A percentile compares a stretch with the other conserved stretches of the same genome.
phyloP scores from a whole-genome alignment of 306 rosid species.

The Sesbania bispinosa region DNA sequence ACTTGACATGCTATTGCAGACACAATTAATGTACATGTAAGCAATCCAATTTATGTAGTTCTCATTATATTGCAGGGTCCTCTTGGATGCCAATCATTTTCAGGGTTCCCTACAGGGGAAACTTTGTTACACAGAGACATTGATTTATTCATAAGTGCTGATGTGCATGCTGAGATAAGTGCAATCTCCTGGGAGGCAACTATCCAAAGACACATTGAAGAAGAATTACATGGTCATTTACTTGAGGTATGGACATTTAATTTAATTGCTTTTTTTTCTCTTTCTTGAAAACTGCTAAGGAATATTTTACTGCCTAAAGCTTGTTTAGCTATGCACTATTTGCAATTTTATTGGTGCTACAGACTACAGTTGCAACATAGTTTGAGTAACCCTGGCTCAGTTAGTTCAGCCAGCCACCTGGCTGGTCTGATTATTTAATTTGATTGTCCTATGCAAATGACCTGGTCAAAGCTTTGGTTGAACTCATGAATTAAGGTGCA shows the following conservation, averaged over 20 bases:
- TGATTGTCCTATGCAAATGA: neutral
- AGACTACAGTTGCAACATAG: neutral
- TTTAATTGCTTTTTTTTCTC: neutral
- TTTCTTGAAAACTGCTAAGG: neutral
- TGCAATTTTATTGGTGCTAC: neutral
- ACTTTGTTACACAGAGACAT: constrained; percentile 61
- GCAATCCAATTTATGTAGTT: constrained; percentile 28
- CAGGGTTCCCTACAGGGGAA: constrained; percentile 66
- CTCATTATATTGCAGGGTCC: constrained; percentile 77
- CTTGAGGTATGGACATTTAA: constrained; percentile 51
- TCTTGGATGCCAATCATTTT: constrained; percentile 80
- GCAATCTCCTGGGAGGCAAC: constrained; percentile 93
- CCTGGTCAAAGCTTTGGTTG: neutral
- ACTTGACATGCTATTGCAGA: constrained; percentile 20
- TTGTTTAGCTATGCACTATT: neutral
- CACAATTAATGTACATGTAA: neutral
- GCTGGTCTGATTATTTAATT: too few relatives aligned
- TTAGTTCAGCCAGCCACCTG: neutral
- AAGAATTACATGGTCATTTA: constrained; percentile 73
- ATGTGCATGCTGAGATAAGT: constrained; percentile 65
- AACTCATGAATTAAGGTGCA: neutral
- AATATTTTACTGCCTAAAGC: neutral
- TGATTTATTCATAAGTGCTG: constrained; percentile 59
- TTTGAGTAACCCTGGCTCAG: neutral
- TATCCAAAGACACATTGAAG: constrained; percentile 88